Evolutionary conservation across 1,139 yeast genomes (phyloP), one percentile per base, ranked within the genome.

Genomic region (Groenewaldozyma sp.): DNA sequence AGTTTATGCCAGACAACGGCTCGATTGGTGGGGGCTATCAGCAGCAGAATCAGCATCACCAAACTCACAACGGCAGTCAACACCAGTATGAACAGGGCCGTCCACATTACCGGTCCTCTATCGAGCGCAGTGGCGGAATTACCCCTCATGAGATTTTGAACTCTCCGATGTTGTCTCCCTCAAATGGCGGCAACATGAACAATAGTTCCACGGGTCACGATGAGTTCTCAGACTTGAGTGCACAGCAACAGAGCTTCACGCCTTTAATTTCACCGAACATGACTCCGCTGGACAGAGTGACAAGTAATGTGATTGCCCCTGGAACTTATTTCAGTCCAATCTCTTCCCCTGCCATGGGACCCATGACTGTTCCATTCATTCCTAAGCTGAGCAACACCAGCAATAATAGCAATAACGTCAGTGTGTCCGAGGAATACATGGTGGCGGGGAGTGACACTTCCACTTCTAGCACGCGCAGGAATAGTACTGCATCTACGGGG

Each of bases 181-280:
- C 18, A 7, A 33, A 37, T 34, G 31, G 33, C 28, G 33, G 36
- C 28, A 31, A 29, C 35, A 26, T 31, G 39, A 18, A 42, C 10
- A 14, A 29, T 18, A 17, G 31, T 11, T 27, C 31, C 43, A 19
- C 31, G 39, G 27, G 42, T 43, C n/a, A n/a, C n/a, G n/a, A n/a
- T n/a, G n/a, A n/a, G n/a, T n/a, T n/a, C n/a, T n/a, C n/a, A n/a
- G n/a, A n/a, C n/a, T n/a, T n/a, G n/a, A n/a, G n/a, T n/a, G n/a
- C n/a, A n/a, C n/a, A n/a, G 16, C 49, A 49, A 19, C 50, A 55
- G 32, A 51, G 49, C 27, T 80, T 76, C 58, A 82, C 93, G 0
- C 93, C 94, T 0, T 64, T 82, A 39, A 74, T 81, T 10, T 78
- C 87, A 2, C 94, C 94, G 0, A 81, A 82, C 3, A 78, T 73